Evolutionary conservation across 2,329 filamentous ascomycete species (phyloP), one percentile per base, ranked within the genome.

Genomic region (Diatrype stigma): DNA sequence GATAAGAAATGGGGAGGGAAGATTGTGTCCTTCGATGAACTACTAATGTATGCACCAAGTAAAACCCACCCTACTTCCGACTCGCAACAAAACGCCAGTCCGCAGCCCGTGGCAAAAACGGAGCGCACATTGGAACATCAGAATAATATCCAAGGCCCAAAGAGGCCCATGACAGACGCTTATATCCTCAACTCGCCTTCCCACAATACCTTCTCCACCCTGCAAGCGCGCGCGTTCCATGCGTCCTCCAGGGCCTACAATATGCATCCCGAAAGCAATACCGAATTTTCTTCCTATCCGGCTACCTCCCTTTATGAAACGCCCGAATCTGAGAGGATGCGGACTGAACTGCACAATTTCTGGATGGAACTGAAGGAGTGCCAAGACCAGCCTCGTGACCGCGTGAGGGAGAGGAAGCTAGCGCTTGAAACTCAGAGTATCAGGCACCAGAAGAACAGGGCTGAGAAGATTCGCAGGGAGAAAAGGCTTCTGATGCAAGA

Each of bases 1-100:
- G 64, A 70, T 6, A 65, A 73, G 56, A 69, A 65, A 8, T 69
- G 63, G 62, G 57, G 63, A 14, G 67, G 67, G n/a, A 63, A 68
- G 44, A 52, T 64, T 16, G 45, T 70, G 45, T 67, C 68, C 7
- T 70, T 69, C 37, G 67, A 69, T n/a, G 65, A 70, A 23, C 45
- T 70, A 30, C 52, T n/a, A n/a, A n/a, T 61, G 45, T 62, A 60
- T 49, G 52, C 51, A 3, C 53, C 60, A 6, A 51, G 45, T 19
- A 50, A 50, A 30, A 23, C 23, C n/a, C 16, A 23, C 8, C 2
- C 46, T 1, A 30, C 30, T 16, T 6, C 40, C 21, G n/a, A 3
- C 16, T 7, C 40, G 40, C 21, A 6, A 44, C 4, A 17, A 17
- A 12, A 11, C 21, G 40, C 6, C 8, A 44, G 19, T 23, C 7